phyloP scores from a whole-genome alignment of 2,329 filamentous ascomycete species.

The Fusarium virguliforme region DNA sequence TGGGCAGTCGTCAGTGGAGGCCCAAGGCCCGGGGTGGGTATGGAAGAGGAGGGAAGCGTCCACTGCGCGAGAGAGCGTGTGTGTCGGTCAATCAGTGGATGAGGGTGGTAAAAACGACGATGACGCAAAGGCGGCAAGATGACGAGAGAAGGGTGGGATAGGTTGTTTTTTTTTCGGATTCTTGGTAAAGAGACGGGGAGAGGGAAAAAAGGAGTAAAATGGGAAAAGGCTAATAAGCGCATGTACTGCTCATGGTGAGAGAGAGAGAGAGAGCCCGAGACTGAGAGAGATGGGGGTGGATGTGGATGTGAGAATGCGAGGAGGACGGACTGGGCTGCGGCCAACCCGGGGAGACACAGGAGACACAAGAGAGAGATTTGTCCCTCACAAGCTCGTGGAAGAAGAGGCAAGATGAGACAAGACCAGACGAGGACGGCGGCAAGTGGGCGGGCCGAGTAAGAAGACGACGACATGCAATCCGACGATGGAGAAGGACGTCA shows the following conservation, averaged over 20 bases:
- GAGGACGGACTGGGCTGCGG: background rate
- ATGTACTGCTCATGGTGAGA: constrained; percentile 13
- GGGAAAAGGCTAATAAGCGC: constrained; percentile 16
- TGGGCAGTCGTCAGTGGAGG: constrained; percentile 49
- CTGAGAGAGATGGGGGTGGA: background rate
- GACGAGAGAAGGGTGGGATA: background rate
- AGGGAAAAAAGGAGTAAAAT: constrained; percentile 6
- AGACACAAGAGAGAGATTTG: constrained; percentile 1
- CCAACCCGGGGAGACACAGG: background rate
- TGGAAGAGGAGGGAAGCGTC: constrained; percentile 24
- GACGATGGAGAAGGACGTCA: constrained; percentile 4
- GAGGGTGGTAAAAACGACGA: constrained; percentile 8
- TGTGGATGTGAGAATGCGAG: constrained; percentile 1
- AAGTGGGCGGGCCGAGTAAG: constrained; percentile 7
- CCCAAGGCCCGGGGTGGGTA: constrained; percentile 47
- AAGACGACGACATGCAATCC: background rate
- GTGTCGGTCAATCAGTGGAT: constrained; percentile 21
- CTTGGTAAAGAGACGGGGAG: background rate
- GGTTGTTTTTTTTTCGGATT: too few species aligned
- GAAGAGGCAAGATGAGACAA: constrained; percentile 2
- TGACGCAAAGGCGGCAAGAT: background rate
- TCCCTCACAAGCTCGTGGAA: constrained; percentile 6
- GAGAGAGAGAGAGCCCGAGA: background rate
- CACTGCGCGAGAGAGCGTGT: constrained; percentile 9
- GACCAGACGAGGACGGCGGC: constrained; percentile 15